Percentiles rank a stretch among this genome's conserved stretches.
phyloP scores from a whole-genome alignment of 495 filamentous ascomycete genomes.

The Aspergillus indologenus region DNA sequence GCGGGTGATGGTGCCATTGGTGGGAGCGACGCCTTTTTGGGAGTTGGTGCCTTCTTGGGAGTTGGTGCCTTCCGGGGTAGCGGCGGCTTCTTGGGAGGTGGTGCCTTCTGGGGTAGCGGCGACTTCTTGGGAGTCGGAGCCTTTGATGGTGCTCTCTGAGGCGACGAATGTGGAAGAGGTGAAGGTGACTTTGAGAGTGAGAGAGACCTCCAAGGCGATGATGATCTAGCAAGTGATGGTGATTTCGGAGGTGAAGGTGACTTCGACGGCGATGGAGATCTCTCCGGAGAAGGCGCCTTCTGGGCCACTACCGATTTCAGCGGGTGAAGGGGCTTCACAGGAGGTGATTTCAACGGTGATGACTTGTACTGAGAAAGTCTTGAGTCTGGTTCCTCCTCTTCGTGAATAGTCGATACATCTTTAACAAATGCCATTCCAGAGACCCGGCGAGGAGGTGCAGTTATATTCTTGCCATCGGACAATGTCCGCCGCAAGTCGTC shows the following conservation, averaged over 20 bases:
- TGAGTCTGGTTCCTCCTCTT: slow-evolving; percentile 28
- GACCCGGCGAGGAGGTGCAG: slow-evolving; percentile 39
- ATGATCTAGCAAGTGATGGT: neutral
- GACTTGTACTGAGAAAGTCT: neutral
- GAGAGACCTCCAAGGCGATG: neutral
- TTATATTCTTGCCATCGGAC: slow-evolving; percentile 36
- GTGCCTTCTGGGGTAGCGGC: neutral
- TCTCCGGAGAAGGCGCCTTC: neutral
- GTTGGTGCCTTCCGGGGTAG: neutral
- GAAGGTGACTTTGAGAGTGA: neutral
- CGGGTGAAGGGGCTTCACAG: neutral
- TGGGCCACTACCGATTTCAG: neutral
- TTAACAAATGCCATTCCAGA: slow-evolving; percentile 36
- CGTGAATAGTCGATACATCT: slow-evolving; percentile 25
- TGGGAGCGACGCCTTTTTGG: neutral
- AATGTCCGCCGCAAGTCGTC: slow-evolving; percentile 39
- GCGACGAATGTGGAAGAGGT: neutral
- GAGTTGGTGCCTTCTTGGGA: neutral
- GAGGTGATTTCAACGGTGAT: neutral
- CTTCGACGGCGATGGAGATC: neutral
- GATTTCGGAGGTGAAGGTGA: neutral
- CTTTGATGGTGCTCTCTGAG: neutral
- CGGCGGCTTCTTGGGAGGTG: neutral
- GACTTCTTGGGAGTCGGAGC: neutral
- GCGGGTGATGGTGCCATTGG: neutral